phyloP scores from a whole-genome alignment of 2,329 filamentous ascomycete genomes.

The Colletotrichum theobromicola region DNA sequence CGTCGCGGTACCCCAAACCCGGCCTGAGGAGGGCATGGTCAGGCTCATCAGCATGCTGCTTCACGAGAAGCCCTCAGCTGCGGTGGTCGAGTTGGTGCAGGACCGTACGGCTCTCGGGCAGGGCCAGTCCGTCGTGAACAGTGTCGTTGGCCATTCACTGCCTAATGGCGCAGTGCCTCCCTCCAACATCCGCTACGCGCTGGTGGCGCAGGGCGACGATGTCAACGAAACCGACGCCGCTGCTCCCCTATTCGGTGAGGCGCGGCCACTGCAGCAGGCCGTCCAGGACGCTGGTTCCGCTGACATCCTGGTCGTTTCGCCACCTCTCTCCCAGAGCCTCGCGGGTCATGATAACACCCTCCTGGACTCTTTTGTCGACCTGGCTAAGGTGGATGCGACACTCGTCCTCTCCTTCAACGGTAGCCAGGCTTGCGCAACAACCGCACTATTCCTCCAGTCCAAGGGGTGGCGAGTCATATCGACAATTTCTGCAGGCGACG shows the following conservation, averaged over 20 bases:
- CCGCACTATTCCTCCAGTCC: not conserved
- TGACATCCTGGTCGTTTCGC: not conserved
- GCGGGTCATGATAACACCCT: not conserved
- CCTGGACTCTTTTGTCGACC: not conserved
- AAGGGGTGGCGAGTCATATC: not conserved
- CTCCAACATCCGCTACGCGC: not conserved
- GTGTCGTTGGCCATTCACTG: not conserved
- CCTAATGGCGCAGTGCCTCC: not conserved
- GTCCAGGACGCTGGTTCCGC: not conserved
- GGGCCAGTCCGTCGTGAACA: not conserved
- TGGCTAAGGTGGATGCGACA: not conserved
- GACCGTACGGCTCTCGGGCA: not conserved
- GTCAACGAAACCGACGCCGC: not conserved
- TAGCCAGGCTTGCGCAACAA: not conserved
- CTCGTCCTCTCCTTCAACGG: not conserved
- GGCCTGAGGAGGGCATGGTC: not conserved
- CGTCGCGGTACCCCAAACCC: not conserved
- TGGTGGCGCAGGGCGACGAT: not conserved
- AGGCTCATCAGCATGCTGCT: not conserved
- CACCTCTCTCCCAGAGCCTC: not conserved
- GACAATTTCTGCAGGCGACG: not conserved
- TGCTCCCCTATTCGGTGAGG: not conserved
- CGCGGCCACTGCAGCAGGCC: not conserved
- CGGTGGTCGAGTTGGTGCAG: not conserved
- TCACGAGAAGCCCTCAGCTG: not conserved